Evolutionary conservation across 306 rosid genomes (phyloP), one percentile per base, ranked within the genome.

Genomic region (Cucumis cinereus): DNA sequence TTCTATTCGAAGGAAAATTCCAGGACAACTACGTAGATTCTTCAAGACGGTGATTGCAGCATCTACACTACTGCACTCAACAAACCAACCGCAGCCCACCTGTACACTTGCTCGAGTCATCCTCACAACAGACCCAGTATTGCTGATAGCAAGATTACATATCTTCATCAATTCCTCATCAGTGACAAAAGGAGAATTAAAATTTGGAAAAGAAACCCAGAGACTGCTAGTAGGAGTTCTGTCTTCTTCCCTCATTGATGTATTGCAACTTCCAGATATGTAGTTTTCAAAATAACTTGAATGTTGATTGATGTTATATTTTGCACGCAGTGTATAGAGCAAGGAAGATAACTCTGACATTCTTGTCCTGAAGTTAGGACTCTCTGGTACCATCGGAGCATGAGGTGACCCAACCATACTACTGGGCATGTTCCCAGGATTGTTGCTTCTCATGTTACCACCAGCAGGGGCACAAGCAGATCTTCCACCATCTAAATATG

Each of bases 61-160:
- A 75, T 88, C 93, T 7, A 87, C 79, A 78, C 84, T 88, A 84
- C 81, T 87, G 81, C 91, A 90, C 77, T 90, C 96, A 43, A 88
- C 89, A 84, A 87, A 81, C 96, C 96, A 90, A 85, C 93, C 87
- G 79, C 88, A 84, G 52, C 90, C 91, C 81, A 52, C 82, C 70
- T 84, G 91, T 81, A 80, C 77, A 78, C 84, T 85, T 80, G 90
- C 85, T 55, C 82, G 90, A 53, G 87, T 84, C 79, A 90, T 80
- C 84, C 91, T 85, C 69, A 83, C 78, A 73, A 87, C 82, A 86
- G 90, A 85, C 30, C 93, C 96, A 17, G 80, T 20, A 73, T 84
- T 87, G 64, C 88, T 82, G 67, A 90, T 73, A 38, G 96, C 91
- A 79, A 85, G 86, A 80, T 79, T 88, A 82, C 93, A 90, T 81